Percentiles rank a stretch among this genome's conserved stretches.
Evolutionary conservation across 495 filamentous ascomycete species (phyloP).

Genomic region (Podospora comata): DNA sequence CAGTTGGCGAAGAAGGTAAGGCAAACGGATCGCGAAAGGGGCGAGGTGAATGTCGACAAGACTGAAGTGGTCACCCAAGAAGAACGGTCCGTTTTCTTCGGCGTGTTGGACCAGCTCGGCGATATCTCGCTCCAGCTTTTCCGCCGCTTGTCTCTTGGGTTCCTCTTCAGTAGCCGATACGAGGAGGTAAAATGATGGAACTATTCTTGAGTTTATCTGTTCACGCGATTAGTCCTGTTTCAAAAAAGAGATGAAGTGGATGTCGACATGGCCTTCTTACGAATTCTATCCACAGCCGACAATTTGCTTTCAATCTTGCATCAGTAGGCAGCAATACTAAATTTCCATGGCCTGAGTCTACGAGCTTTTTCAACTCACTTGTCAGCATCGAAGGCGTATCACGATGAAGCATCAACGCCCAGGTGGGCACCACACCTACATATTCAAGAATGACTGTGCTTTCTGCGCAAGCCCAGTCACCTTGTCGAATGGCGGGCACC

Average conservation of each 20-base stretch:
- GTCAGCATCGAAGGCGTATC: neutral
- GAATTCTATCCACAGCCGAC: conserved; percentile 84
- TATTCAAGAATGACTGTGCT: conserved; percentile 90
- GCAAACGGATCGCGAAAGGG: conserved; percentile 79
- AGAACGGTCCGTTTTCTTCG: conserved; percentile 68
- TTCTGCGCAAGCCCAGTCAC: conserved; percentile 85
- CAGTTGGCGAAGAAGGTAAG: conserved; percentile 73
- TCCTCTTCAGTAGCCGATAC: conserved; percentile 66
- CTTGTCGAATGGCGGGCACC: conserved; percentile 79
- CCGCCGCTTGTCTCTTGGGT: conserved; percentile 60
- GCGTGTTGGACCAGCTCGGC: conserved; percentile 69
- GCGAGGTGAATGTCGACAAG: conserved; percentile 87
- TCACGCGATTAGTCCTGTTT: neutral
- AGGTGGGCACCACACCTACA: conserved; percentile 40
- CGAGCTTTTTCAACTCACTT: conserved; percentile 55
- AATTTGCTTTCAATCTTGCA: conserved; percentile 69
- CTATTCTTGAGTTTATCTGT: conserved; percentile 71
- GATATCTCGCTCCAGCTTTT: conserved; percentile 68
- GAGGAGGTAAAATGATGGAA: conserved; percentile 77
- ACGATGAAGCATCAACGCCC: neutral
- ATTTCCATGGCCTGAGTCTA: conserved; percentile 62
- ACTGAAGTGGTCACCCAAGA: conserved; percentile 66
- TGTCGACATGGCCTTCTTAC: neutral
- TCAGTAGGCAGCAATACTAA: conserved; percentile 63
- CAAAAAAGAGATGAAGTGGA: neutral